These are phyloP conservation scores for Thuidium tamariscinum DNA, from an alignment of 225 moss, liverwort and hornwort species.

Conservation along the genomic window DNA sequence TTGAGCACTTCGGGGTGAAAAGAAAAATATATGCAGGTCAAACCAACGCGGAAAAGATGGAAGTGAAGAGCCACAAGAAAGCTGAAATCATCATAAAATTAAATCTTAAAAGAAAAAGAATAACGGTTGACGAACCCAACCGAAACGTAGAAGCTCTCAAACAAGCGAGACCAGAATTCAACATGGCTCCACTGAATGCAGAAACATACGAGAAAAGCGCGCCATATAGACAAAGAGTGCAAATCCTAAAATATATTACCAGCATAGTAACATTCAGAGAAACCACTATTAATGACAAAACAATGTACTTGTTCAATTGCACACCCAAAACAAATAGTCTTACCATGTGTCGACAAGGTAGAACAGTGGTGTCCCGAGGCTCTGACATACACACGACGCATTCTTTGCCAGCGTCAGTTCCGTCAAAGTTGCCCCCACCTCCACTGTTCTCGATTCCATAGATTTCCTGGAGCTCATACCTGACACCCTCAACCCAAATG, in stretches of 20 bases:
- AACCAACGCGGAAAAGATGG: not conserved
- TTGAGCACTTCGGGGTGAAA: not conserved
- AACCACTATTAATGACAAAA: not conserved
- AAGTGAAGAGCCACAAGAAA: not conserved
- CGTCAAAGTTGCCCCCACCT: conserved; percentile 52
- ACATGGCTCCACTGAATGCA: not conserved
- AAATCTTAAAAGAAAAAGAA: not conserved
- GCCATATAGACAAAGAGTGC: not conserved
- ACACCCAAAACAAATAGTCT: not conserved
- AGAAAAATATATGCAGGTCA: not conserved
- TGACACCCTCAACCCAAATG: conserved; percentile 70
- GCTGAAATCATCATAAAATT: not conserved
- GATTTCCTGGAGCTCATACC: conserved; percentile 90
- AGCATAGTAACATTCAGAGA: not conserved
- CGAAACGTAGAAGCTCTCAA: not conserved
- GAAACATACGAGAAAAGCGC: not conserved
- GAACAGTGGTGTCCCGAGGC: conserved; percentile 86
- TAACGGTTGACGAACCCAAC: not conserved
- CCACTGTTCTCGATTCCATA: conserved; percentile 93
- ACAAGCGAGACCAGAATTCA: not conserved
- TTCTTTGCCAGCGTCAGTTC: conserved; percentile 73
- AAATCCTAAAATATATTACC: not conserved
- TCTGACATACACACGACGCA: conserved; percentile 99
- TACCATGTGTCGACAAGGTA: conserved; percentile 99
- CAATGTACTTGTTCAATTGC: not conserved